Conservation (phyloP, 176 grass and related monocot species). For the Rhynchospora pubera region DNA sequence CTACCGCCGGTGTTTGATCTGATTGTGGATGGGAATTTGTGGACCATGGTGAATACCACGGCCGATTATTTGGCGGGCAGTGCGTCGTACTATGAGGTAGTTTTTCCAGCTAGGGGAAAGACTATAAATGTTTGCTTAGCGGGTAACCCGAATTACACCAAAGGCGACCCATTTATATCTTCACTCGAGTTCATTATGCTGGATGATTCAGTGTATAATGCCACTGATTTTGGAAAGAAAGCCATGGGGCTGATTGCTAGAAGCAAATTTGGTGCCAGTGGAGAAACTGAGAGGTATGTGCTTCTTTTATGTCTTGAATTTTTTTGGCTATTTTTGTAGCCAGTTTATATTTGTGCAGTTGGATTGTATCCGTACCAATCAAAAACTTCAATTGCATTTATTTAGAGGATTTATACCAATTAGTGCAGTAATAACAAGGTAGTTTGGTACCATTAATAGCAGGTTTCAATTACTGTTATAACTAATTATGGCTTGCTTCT, state of each 20-base stretch:
- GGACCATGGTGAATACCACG: slow-evolving; percentile 73
- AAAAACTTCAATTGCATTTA: background rate
- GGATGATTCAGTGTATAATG: slow-evolving; percentile 72
- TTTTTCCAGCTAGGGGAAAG: slow-evolving; percentile 54
- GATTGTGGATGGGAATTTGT: slow-evolving; percentile 78
- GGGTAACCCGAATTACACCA: slow-evolving; percentile 52
- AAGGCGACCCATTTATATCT: slow-evolving; percentile 65
- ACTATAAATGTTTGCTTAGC: slow-evolving; percentile 61
- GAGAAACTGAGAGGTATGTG: slow-evolving; percentile 48
- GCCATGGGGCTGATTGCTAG: slow-evolving; percentile 86
- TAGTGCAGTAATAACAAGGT: background rate
- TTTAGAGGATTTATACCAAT: background rate
- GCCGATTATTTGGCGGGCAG: slow-evolving; percentile 43
- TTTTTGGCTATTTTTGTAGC: background rate
- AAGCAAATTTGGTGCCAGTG: slow-evolving; percentile 68
- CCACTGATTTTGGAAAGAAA: slow-evolving; percentile 44
- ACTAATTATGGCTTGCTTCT: background rate
- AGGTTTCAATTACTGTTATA: background rate
- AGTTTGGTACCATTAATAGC: background rate
- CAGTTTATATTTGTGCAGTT: background rate
- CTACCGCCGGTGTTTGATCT: slow-evolving; percentile 57
- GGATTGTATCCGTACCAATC: background rate
- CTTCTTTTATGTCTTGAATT: background rate
- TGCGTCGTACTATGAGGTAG: slow-evolving; percentile 79
- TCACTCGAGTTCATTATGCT: slow-evolving; percentile 74